phyloP scores from a whole-genome alignment of 2,329 filamentous ascomycete genomes.

The Diaporthe humulicola region DNA sequence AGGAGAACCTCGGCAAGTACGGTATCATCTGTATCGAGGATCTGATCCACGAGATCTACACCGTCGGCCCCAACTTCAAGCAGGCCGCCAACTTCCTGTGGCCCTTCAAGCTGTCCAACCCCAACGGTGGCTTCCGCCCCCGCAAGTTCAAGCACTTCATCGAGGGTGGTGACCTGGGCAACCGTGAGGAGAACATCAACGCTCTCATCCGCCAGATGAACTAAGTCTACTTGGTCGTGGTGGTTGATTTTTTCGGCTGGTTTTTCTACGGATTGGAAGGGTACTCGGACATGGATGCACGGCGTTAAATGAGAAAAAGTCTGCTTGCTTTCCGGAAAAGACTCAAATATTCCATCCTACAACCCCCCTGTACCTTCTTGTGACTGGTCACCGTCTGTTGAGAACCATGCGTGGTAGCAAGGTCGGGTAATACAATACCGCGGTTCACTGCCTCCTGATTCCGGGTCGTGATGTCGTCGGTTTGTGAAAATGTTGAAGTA shows the following conservation, averaged over 20 bases:
- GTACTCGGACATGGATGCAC: slow-evolving; percentile 48
- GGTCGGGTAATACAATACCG: slow-evolving; percentile 35
- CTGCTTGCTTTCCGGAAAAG: slow-evolving; percentile 40
- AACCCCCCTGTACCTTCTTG: slow-evolving; percentile 35
- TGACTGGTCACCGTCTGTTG: slow-evolving; percentile 38
- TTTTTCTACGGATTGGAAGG: slow-evolving; percentile 45
- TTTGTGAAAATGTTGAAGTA: slow-evolving; percentile 16
- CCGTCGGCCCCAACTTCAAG: slow-evolving; percentile 99
- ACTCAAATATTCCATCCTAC: slow-evolving; percentile 36
- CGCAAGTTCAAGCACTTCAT: slow-evolving; percentile 99
- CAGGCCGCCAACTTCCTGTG: slow-evolving; percentile 99
- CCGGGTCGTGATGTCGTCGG: slow-evolving; percentile 22
- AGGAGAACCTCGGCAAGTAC: slow-evolving; percentile 97
- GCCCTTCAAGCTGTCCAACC: slow-evolving; percentile 99
- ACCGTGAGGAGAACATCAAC: slow-evolving; percentile 99
- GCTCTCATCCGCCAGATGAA: slow-evolving; percentile 98
- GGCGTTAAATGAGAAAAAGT: slow-evolving; percentile 50
- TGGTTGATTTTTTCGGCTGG: slow-evolving; percentile 44
- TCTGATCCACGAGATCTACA: slow-evolving; percentile 99
- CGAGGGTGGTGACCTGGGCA: slow-evolving; percentile 97
- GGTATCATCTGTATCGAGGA: slow-evolving; percentile 99
- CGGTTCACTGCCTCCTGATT: slow-evolving; percentile 29
- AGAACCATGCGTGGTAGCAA: slow-evolving; percentile 31
- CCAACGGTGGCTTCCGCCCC: slow-evolving; percentile 93
- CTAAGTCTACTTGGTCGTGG: slow-evolving; percentile 64